Evolutionary conservation across 1,139 yeast species (phyloP), one percentile per base, ranked within the genome.

Genomic region (Geotrichum europaeum): DNA sequence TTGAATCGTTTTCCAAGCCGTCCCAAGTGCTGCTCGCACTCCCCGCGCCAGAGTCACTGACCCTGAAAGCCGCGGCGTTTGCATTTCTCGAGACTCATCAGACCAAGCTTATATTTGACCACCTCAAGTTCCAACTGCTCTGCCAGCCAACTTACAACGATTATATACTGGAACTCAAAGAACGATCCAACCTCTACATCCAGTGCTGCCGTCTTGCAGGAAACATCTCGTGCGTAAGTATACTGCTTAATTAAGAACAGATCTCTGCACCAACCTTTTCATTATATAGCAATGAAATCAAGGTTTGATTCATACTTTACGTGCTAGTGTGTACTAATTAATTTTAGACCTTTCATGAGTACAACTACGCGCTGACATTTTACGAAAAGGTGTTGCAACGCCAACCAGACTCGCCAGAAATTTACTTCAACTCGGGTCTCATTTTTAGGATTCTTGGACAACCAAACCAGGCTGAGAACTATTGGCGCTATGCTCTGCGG

Each of bases 181-280:
- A 51, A 7, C 58, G 61, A n/a, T 32, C 47, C 6, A 34, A 54
- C 22, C 54, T 59, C 24, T 59, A 50, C 53, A 59, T 69, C 9
- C 69, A 69, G 53, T 70, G 71, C n/a, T 67, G 68, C 61, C 62
- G 68, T 30, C 64, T 68, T 6, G 69, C 69, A 4, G 70, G 70
- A 1, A 67, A 69, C 52, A 64, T 69, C 52, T 69, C 70, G 15
- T 65, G 65, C 55, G 71, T 68, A 61, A 51, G 69, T 67, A 18
- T 40, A 32, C 20, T 5, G 13, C 13, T 24, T 15, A 20, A 7
- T 24, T 50, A 15, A 5, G 10, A 50, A 30, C 30, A 3, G 10
- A 7, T 24, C 34, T 50, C 53, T 7, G 13, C 22, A 4, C 30
- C 28, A 49, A 2, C 12, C n/a, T 15, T 4, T 24, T 22, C 13